These are phyloP conservation scores for Geopyxis carbonaria DNA, from an alignment of 495 filamentous ascomycete genomes.

Conservation along the genomic window DNA sequence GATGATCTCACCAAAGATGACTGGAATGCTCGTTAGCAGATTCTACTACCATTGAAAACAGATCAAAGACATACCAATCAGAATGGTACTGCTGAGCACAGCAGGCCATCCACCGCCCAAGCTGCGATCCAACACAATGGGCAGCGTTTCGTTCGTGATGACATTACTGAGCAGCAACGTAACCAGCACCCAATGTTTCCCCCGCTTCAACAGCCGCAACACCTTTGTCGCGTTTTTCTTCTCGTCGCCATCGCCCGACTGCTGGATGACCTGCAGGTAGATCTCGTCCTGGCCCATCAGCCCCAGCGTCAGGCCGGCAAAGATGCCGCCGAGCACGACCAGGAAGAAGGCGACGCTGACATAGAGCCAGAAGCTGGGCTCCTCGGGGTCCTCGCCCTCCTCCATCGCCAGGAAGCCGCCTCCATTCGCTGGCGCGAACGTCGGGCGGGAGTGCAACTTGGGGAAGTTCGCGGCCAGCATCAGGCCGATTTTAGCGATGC, in stretches of 20 bases:
- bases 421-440: background rate
- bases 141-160: slow-evolving; percentile 94
- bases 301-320: slow-evolving; percentile 90
- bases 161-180: slow-evolving; percentile 89
- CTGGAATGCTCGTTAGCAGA: slow-evolving; percentile 28
- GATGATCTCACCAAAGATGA: slow-evolving; percentile 93
- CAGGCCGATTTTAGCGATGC: slow-evolving; percentile 7
- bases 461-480: slow-evolving; percentile 16
- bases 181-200: slow-evolving; percentile 98
- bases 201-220: slow-evolving; percentile 58
- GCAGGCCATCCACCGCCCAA: slow-evolving; percentile 91
- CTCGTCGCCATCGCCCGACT: slow-evolving; percentile 65
- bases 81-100: slow-evolving; percentile 73
- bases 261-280: slow-evolving; percentile 83
- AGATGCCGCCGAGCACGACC: slow-evolving; percentile 79
- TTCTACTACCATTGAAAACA: background rate
- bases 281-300: slow-evolving; percentile 86
- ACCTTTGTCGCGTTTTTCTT: slow-evolving; percentile 69
- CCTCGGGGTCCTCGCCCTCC: slow-evolving; percentile 34
- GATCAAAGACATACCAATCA: slow-evolving; percentile 53
- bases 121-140: slow-evolving; percentile 84
- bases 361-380: slow-evolving; percentile 44
- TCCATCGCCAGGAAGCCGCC: slow-evolving; percentile 23
- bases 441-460: slow-evolving; percentile 15
- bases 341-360: slow-evolving; percentile 50